Conservation (phyloP, 2,329 filamentous ascomycete species). For the Botrytis aclada region DNA sequence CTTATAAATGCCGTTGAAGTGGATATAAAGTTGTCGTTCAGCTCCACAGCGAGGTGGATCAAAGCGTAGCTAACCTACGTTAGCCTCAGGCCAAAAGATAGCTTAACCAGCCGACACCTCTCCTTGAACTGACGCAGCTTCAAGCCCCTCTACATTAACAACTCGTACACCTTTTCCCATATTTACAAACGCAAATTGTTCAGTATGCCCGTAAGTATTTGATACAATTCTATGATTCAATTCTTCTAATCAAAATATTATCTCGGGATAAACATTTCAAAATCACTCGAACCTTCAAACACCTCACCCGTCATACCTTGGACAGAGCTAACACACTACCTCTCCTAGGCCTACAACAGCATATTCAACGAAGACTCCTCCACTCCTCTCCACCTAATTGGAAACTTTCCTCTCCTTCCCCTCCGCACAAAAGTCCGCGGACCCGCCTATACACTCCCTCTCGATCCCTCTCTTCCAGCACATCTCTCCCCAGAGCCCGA, state of each 20-base stretch:
- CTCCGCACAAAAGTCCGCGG: conserved; percentile 93
- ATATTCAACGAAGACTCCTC: conserved; percentile 85
- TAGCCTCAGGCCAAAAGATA: conserved; percentile 11
- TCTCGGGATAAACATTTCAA: neutral
- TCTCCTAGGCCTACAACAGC: conserved; percentile 84
- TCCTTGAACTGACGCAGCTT: conserved; percentile 17
- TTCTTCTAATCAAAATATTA: neutral
- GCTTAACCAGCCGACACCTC: conserved; percentile 11
- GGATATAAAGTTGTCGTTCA: conserved; percentile 3
- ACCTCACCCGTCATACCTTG: neutral
- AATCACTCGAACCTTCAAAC: neutral
- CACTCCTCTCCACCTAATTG: conserved; percentile 52
- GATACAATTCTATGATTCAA: neutral
- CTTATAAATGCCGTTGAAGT: neutral
- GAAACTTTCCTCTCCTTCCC: conserved; percentile 92
- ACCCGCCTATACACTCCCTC: conserved; percentile 84
- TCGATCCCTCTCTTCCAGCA: conserved; percentile 44
- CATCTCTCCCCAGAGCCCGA: conserved; percentile 69
- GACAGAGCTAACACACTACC: conserved; percentile 10
- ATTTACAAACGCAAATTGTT: neutral
- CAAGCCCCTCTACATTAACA: conserved; percentile 6
- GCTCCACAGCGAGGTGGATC: neutral
- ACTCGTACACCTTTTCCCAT: neutral
- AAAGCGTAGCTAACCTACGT: neutral
- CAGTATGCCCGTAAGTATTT: conserved; percentile 12